A percentile compares a stretch with the other conserved stretches of the same genome.
These are phyloP conservation scores for Russula sp. DNA, from an alignment of 768 basidiomycete genomes.

Conservation along the genomic window DNA sequence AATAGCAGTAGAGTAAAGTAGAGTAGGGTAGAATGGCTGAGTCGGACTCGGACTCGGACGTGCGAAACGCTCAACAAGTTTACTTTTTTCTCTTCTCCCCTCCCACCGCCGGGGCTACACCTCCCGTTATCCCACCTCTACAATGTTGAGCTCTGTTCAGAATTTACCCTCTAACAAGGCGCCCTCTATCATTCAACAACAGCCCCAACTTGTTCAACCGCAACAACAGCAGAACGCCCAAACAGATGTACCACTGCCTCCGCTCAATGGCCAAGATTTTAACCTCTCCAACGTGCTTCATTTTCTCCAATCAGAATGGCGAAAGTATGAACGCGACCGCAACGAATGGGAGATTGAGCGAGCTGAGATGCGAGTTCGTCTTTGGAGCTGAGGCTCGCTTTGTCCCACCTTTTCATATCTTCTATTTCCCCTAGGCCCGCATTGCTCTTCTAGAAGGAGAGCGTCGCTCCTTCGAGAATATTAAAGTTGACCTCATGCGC, in stretches of 20 bases:
- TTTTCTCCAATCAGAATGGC: conserved; percentile 97
- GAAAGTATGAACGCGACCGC: conserved; percentile 94
- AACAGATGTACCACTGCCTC: conserved; percentile 61
- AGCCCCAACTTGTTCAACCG: conserved; percentile 45
- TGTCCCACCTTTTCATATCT: conserved; percentile 25
- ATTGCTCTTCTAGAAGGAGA: conserved; percentile 98
- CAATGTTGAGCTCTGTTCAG: conserved; percentile 67
- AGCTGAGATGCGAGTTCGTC: conserved; percentile 94
- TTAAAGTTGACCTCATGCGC: conserved; percentile 91
- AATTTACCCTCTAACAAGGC: conserved; percentile 30
- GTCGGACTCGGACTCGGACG: not conserved
- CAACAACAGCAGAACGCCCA: conserved; percentile 47
- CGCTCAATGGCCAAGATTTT: conserved; percentile 86
- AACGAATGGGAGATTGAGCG: conserved; percentile 99
- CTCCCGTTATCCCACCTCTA: conserved; percentile 32
- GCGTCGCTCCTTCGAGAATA: conserved; percentile 93
- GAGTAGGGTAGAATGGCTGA: too few species aligned
- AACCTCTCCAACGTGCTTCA: conserved; percentile 93
- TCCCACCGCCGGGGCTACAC: not conserved
- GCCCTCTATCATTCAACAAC: conserved; percentile 43
- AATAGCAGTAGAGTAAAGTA: not conserved
- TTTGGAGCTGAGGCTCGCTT: conserved; percentile 12
- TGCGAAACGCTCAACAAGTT: conserved; percentile 4
- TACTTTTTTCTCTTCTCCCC: not conserved
- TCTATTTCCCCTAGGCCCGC: conserved; percentile 56